Evolutionary conservation across 208 protist genomes (phyloP).

Genomic region (Leishmania arabica): DNA sequence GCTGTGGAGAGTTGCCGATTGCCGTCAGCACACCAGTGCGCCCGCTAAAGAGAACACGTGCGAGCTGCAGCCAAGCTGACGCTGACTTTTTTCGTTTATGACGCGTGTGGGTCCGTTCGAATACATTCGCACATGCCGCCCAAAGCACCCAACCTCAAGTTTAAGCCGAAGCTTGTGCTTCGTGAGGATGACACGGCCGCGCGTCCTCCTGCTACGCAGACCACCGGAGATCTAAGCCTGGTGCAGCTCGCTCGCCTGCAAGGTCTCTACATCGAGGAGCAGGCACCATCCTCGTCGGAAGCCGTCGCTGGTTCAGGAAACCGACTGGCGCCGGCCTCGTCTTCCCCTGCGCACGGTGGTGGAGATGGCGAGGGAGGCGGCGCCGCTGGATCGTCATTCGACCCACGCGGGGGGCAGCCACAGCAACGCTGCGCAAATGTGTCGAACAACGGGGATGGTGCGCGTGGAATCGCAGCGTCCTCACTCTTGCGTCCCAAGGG

Average conservation of each 20-base stretch:
- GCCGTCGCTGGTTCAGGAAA: not conserved
- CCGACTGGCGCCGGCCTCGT: not conserved
- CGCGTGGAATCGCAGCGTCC: not conserved
- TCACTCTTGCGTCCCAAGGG: slow-evolving; percentile 24
- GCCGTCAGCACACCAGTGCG: not conserved
- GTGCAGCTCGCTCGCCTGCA: slow-evolving; percentile 65
- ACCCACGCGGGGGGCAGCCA: not conserved
- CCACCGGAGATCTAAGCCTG: slow-evolving; percentile 41
- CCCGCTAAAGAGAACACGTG: not conserved
- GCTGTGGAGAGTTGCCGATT: not conserved
- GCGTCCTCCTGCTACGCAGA: slow-evolving; percentile 10
- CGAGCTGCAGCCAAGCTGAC: not conserved
- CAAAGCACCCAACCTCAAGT: slow-evolving; percentile 70
- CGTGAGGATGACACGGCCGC: slow-evolving; percentile 24
- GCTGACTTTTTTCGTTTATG: not conserved
- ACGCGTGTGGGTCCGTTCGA: not conserved
- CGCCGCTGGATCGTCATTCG: not conserved
- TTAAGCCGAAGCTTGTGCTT: slow-evolving; percentile 62
- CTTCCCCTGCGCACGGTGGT: not conserved
- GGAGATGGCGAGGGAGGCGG: not conserved
- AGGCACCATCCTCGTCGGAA: not conserved
- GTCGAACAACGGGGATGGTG: not conserved
- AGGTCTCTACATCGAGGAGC: slow-evolving; percentile 41
- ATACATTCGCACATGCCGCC: slow-evolving; percentile 46
- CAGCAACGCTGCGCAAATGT: slow-evolving; percentile 5